Evolutionary conservation across 106 monocot genomes (phyloP).

Genomic region (Cymbidium sinense): DNA sequence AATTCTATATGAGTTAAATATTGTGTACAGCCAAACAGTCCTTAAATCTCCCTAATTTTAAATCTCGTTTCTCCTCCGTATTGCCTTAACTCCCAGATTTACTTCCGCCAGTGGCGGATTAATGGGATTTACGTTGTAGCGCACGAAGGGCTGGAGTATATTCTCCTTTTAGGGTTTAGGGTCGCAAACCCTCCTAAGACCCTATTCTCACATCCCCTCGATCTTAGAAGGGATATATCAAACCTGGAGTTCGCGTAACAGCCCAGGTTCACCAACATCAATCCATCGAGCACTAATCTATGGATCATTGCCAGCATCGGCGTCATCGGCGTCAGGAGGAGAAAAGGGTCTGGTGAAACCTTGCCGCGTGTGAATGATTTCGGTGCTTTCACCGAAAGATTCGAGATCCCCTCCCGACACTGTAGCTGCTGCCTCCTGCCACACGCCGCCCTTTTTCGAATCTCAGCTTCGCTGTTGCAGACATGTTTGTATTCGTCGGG

Average conservation of each 20-base stretch:
- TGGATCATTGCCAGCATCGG: conserved; percentile 69
- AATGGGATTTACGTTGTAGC: too few species aligned
- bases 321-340: conserved; percentile 50
- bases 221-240: neutral
- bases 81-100: too few species aligned
- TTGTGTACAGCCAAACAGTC: too few species aligned
- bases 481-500: conserved; percentile 40
- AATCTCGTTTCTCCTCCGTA: too few species aligned
- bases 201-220: conserved; percentile 13
- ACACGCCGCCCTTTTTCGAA: conserved; percentile 56
- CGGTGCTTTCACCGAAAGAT: conserved; percentile 86
- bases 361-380: too few species aligned
- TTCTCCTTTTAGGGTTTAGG: too few species aligned
- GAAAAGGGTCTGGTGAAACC: conserved; percentile 15
- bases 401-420: conserved; percentile 54
- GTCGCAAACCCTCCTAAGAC: conserved; percentile 24
- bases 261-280: conserved; percentile 11
- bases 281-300: conserved; percentile 38
- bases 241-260: conserved; percentile 30
- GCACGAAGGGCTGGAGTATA: too few species aligned
- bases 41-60: too few species aligned
- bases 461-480: conserved; percentile 79
- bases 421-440: conserved; percentile 81
- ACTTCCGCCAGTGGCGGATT: too few species aligned
- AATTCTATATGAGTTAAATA: too few species aligned